Base-by-base conservation (phyloP, 75 land plant genomes). In the Cryptomeria japonica region DNA sequence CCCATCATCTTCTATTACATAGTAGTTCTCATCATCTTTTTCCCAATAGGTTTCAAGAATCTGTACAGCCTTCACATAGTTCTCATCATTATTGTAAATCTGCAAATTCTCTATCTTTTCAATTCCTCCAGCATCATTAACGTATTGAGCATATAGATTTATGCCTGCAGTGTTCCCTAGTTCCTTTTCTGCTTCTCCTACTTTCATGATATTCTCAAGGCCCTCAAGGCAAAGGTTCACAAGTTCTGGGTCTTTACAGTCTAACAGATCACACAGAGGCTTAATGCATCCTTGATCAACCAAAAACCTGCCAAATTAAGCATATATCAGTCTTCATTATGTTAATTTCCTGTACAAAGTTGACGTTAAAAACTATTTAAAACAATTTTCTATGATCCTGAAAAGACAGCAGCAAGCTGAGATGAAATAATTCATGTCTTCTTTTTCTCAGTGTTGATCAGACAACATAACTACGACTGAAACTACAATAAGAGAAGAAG, bases 21-120 rank as follows among this genome's bases (percentile, higher is more conserved):
- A 5, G 70, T 25, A 25, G 31, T 64, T 64, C 70, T 75, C 38
- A 32, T 75, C 15, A 75, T 75, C 94, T 49, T 96, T 95, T 77
- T 91, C 58, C 97, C 96, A 96, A 85, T 93, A 96, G 25, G 95
- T 93, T 84, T 96, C 95, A 46, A 96, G 91, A 86, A 96, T 92
- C 76, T 93, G 92, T 18, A 95, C 93, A 58, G 94, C 97, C 90
- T 93, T 93, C 79, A 86, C 94, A 79, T 91, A 92, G 42, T 93
- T 93, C 32, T 95, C 96, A 80, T 88, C 91, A 84, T 96, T 96
- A 84, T 92, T 95, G 89, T 94, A 95, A 75, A 90, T 93, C 87
- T 94, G 96, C 5, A 96, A 85, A 64, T 93, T 94, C 89, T 96
- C 95, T 42, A 96, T 94, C 86, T 96, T 95, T 73, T 95, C 95